phyloP scores from a whole-genome alignment of 345 rosid genomes.

The Eucalyptus brandiana region DNA sequence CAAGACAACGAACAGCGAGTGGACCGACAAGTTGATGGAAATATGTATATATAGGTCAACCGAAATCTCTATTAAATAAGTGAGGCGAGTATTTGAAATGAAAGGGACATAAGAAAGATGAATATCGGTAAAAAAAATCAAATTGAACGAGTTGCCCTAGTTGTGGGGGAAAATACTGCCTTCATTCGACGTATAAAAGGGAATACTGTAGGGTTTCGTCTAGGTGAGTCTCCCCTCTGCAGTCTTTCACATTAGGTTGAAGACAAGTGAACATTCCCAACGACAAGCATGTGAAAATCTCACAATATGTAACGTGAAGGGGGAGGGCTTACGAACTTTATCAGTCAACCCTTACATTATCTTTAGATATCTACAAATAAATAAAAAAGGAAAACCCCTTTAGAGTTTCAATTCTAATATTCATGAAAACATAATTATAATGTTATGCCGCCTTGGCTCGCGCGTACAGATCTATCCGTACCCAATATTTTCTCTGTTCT shows the following conservation, averaged over 20 bases:
- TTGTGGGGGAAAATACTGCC: background rate
- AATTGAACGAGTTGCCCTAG: background rate
- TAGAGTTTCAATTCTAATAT: background rate
- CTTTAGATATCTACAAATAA: background rate
- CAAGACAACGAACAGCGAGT: background rate
- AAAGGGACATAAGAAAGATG: background rate
- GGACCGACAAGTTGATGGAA: background rate
- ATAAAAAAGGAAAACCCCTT: background rate
- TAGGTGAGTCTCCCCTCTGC: background rate
- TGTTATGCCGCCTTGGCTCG: background rate
- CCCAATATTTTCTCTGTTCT: background rate
- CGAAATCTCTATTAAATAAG: background rate
- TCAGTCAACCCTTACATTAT: background rate
- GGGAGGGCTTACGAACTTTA: background rate
- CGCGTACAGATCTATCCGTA: background rate
- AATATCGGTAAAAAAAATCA: background rate
- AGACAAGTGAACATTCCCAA: background rate
- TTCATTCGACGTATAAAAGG: background rate
- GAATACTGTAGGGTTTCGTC: background rate
- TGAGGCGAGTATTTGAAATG: background rate
- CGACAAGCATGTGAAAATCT: background rate
- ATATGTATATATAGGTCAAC: background rate
- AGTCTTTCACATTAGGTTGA: background rate
- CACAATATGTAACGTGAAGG: background rate
- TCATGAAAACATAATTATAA: background rate